Base-by-base conservation (phyloP, 2,329 filamentous ascomycete species). In the Emergomyces orientalis region DNA sequence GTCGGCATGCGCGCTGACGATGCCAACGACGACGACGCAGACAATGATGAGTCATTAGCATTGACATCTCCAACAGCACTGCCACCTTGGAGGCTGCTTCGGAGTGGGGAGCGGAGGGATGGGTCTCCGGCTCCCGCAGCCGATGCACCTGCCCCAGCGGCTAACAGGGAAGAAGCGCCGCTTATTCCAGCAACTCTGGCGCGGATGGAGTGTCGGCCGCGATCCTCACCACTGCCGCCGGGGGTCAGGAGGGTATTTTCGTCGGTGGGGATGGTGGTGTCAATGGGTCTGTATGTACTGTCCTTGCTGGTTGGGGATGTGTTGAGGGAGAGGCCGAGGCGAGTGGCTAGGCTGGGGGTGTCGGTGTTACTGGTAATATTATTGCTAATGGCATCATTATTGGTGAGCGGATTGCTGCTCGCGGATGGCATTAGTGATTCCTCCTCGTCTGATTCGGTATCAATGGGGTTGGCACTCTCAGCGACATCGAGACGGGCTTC, bases 401-500 rank as follows among this genome's bases (percentile, higher is more conserved):
- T 56, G 19, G 6, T 8, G 54, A n/a, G 9, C 17, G 45, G 34
- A 22, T 56, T 56, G 32, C 34, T 56, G 9, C 54, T 56, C 30
- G 39, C 49, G 14, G 9, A 52, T 11, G 49, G 49, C n/a, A 30
- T 22, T 54, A 49, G 55, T 51, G 54, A 25, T 17, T 56, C 54
- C 14, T 66, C 65, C 27, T 60, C 59, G 45, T 66, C 65, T 4
- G 64, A 65, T 2, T 65, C 64, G 9, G 37, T 17, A 27, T 63
- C 58, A 17, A 43, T 22, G n/a, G 66, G 65, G 7, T 68, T 67
- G 32, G 66, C 65, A 45, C 65, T 64, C 60, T 71, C 71, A 37
- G 54, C 64, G 22, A 73, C 60, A 51, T 80, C 77, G 67, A 79
- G 76, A 25, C 76, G 74, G 1, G 91, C 90, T 14, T 96, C 89